Percentiles rank a stretch among this genome's conserved stretches.
Conservation (phyloP, 1,284 basidiomycete genomes). For the Boletus mariae region DNA sequence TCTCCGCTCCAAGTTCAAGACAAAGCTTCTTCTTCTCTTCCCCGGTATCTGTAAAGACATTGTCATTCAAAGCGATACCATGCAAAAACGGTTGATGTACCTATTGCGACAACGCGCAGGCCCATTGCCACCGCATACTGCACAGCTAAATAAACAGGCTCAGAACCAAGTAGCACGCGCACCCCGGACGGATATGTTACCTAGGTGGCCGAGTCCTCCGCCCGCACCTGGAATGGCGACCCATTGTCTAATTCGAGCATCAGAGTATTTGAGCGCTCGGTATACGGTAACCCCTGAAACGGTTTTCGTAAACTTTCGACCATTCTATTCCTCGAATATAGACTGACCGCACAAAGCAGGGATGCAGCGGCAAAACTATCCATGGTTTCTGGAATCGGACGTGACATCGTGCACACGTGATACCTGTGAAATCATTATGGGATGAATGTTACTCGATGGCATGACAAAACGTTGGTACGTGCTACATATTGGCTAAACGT, state of each 20-base stretch:
- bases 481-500: constrained; percentile 82
- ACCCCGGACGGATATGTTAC: constrained; percentile 25
- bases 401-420: constrained; percentile 71
- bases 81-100: constrained; percentile 25
- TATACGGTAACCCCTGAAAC: constrained; percentile 73
- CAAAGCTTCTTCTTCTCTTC: constrained; percentile 77
- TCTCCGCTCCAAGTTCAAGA: constrained; percentile 68
- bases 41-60: constrained; percentile 52
- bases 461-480: constrained; percentile 18
- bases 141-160: constrained; percentile 45
- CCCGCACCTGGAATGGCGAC: constrained; percentile 80
- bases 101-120: constrained; percentile 77
- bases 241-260: constrained; percentile 74
- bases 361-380: constrained; percentile 73
- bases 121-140: constrained; percentile 78
- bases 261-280: constrained; percentile 77
- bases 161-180: neutral
- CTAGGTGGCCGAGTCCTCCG: constrained; percentile 69
- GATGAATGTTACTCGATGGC: neutral
- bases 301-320: neutral
- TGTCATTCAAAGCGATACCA: neutral
- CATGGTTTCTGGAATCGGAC: constrained; percentile 65
- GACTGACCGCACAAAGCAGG: constrained; percentile 73
- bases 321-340: too few relatives aligned
- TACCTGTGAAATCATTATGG: constrained; percentile 35